Conservation (phyloP, 1,284 basidiomycete genomes). For the Puccinia coronata region DNA sequence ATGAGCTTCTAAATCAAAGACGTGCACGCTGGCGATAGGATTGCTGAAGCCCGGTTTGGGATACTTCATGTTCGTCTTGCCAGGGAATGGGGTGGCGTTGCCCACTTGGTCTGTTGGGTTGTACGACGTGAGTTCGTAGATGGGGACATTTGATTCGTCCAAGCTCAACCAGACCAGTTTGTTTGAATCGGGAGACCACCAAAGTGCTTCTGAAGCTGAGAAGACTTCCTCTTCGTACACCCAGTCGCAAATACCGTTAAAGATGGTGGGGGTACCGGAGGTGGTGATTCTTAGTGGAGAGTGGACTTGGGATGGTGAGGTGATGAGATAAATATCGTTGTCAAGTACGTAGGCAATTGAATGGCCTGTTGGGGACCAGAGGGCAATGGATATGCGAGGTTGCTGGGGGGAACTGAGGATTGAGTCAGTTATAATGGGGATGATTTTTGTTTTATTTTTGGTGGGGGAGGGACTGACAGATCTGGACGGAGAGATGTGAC, state of each 20-base stretch:
- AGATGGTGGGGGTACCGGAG: constrained; percentile 77
- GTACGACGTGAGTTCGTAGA: constrained; percentile 85
- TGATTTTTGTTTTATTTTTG: neutral
- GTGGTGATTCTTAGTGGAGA: constrained; percentile 75
- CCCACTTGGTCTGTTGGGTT: constrained; percentile 71
- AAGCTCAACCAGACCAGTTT: constrained; percentile 81
- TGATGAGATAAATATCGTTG: constrained; percentile 81
- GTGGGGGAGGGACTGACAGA: constrained; percentile 7
- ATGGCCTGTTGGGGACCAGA: constrained; percentile 79
- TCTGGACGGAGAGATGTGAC: constrained; percentile 69
- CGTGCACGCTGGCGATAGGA: constrained; percentile 78
- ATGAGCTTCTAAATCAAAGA: constrained; percentile 69
- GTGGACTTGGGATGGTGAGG: constrained; percentile 63
- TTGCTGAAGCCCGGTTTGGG: constrained; percentile 85
- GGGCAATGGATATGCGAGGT: constrained; percentile 72
- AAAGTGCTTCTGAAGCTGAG: constrained; percentile 71
- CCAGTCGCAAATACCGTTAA: constrained; percentile 93
- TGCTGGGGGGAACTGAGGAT: neutral
- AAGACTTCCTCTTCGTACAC: constrained; percentile 65
- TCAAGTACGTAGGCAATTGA: constrained; percentile 76
- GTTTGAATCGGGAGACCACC: constrained; percentile 83
- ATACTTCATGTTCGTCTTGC: constrained; percentile 77
- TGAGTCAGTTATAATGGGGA: neutral
- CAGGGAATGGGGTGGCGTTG: constrained; percentile 74
- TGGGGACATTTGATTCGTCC: constrained; percentile 83